A percentile compares a stretch with the other conserved stretches of the same genome.
Evolutionary conservation across 441 rosid species (phyloP).

Genomic region (Geranium incanum): DNA sequence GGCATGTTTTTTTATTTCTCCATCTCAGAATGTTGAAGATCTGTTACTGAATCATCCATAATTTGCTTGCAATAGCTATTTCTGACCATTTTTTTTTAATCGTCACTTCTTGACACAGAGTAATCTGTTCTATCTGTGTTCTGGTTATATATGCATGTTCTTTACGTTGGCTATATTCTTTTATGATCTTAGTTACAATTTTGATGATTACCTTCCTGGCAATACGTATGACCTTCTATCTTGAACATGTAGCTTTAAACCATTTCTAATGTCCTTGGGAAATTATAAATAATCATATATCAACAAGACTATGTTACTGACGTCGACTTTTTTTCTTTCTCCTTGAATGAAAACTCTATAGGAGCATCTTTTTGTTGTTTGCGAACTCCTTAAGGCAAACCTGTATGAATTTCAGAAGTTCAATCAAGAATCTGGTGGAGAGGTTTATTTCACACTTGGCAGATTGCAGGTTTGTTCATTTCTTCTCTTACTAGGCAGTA

Average conservation of each 20-base stretch:
- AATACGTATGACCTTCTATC: not conserved
- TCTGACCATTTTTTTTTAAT: not conserved
- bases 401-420: conserved; percentile 85
- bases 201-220: not conserved
- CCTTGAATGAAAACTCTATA: conserved; percentile 22
- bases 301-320: not conserved
- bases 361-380: conserved; percentile 95
- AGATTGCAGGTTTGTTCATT: conserved; percentile 66
- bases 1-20: conserved; percentile 28
- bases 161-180: not conserved
- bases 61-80: not conserved
- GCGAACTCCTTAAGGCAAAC: conserved; percentile 85
- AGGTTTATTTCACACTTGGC: conserved; percentile 56
- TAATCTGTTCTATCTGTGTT: no score
- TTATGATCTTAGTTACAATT: not conserved
- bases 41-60: not conserved
- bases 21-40: no score
- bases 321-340: not conserved
- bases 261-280: not conserved
- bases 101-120: not conserved
- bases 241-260: not conserved
- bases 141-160: not conserved
- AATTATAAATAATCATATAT: no score
- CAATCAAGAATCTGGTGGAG: conserved; percentile 75
- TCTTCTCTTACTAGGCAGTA: conserved; percentile 3